Evolutionary conservation across 768 basidiomycete genomes (phyloP), one percentile per base, ranked within the genome.

Genomic region (Podaxis mareebaensis): DNA sequence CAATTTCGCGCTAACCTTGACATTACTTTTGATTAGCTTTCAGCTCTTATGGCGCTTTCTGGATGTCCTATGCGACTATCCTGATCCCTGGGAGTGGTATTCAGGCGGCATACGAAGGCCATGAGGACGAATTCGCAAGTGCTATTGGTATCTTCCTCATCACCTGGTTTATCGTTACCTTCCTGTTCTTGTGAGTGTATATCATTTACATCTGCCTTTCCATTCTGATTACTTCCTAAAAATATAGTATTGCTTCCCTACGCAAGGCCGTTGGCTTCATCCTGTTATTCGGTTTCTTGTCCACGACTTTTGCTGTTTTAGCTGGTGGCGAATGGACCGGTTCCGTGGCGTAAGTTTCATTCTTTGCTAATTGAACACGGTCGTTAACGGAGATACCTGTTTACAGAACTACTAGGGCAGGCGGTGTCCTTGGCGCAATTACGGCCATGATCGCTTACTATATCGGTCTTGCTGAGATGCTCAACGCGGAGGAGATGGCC

Each of bases 11-110:
- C 22, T 60, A 40, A 60, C 49, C 11, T 42, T 28, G 28, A 17
- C 8, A 17, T 22, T 44, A 4, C 8, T 58, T 40, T 44, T 65
- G 56, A 38, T 30, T 67, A 91, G 92, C 92, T 0, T 95, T 94
- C 81, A 80, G 85, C 0, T 89, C 89, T 1, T 95, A 90, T 65
- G 93, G 93, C 24, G 90, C 87, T 2, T 95, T 95, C 81, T 95
- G 93, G 93, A 78, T 95, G 77, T 92, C 92, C 4, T 95, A 85
- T 54, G 91, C 85, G 3, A 78, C 84, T 0, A 86, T 95, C 68
- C 74, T 89, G 70, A 82, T 92, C 53, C 93, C 93, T 2, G 80
- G 82, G 28, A 83, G 82, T 3, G 92, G 92, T 13, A 81, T 94
- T 52, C 11, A 67, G 4, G 71, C 79, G 0, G 83, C 92, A 0